These are phyloP conservation scores for Ceratocystiopsis brevicomis DNA, from an alignment of 2,329 filamentous ascomycete species.

Conservation along the genomic window DNA sequence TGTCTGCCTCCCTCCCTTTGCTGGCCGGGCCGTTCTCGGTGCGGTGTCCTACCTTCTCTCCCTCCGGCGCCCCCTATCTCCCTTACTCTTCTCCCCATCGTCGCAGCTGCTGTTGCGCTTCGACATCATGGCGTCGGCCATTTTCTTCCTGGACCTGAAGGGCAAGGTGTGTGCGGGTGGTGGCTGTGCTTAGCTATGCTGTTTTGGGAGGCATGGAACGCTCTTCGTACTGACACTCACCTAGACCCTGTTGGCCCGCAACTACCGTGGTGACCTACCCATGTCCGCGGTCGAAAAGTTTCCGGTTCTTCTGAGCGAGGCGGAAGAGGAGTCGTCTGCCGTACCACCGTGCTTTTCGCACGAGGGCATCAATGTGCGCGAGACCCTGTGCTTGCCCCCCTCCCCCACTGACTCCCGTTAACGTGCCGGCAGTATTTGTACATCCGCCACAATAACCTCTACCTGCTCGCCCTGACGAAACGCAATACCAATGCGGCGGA, in stretches of 20 bases:
- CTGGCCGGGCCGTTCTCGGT: no score
- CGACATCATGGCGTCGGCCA: conserved; percentile 70
- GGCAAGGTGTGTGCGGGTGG: conserved; percentile 56
- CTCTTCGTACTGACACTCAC: background rate
- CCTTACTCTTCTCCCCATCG: background rate
- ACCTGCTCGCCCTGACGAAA: conserved; percentile 92
- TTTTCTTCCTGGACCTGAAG: conserved; percentile 99
- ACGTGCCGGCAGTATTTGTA: conserved; percentile 60
- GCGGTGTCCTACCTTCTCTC: background rate
- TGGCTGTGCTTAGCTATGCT: background rate
- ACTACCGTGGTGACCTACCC: conserved; percentile 95
- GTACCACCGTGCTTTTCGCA: conserved; percentile 96
- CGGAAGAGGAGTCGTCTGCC: conserved; percentile 95
- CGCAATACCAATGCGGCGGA: conserved; percentile 98
- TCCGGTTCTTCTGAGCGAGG: conserved; percentile 84
- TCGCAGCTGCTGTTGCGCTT: background rate
- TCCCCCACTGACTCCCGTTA: no score
- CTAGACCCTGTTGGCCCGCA: conserved; percentile 90
- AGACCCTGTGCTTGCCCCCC: no score
- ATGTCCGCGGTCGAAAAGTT: conserved; percentile 99
- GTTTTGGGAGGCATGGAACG: background rate
- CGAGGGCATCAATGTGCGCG: conserved; percentile 80
- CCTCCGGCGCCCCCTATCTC: background rate
- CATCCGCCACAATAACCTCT: conserved; percentile 97
- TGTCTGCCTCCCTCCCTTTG: background rate